These are phyloP conservation scores for Starmerella potacharoeniae DNA, from an alignment of 805 yeast species.

Conservation along the genomic window DNA sequence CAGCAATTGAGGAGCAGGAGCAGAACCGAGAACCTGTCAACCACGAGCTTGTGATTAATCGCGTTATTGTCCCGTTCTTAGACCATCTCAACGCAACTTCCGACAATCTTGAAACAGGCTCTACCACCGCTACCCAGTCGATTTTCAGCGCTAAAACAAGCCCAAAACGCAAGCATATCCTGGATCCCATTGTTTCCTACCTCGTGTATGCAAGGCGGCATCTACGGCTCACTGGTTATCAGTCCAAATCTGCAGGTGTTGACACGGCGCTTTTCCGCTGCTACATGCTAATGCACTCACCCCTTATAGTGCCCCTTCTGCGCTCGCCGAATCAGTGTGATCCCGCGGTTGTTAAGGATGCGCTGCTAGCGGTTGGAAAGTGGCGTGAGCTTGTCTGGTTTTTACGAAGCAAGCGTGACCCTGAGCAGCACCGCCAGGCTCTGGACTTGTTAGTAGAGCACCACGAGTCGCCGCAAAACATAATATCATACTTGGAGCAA, in stretches of 20 bases:
- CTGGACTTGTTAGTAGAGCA: conserved; percentile 43
- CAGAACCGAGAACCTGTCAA: neutral
- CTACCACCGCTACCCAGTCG: neutral
- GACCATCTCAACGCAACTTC: neutral
- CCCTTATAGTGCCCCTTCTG: conserved; percentile 71
- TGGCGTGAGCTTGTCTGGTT: conserved; percentile 68
- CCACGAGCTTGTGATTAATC: neutral
- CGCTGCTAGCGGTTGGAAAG: conserved; percentile 38
- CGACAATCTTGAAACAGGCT: neutral
- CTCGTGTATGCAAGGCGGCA: conserved; percentile 16
- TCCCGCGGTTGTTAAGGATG: conserved; percentile 45
- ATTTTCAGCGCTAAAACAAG: conserved; percentile 1
- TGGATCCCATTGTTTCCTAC: conserved; percentile 15
- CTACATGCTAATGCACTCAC: conserved; percentile 55
- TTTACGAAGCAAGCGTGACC: conserved; percentile 45
- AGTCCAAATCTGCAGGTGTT: conserved; percentile 33
- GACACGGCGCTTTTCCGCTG: conserved; percentile 73
- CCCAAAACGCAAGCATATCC: conserved; percentile 1
- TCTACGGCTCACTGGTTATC: conserved; percentile 8
- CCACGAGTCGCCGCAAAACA: conserved; percentile 19
- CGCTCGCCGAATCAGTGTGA: conserved; percentile 68
- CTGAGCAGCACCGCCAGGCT: conserved; percentile 46
- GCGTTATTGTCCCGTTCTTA: conserved; percentile 3
- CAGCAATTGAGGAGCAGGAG: conserved; percentile 16
- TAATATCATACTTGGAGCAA: conserved; percentile 15